These are phyloP conservation scores for Termitomyces sp. DNA, from an alignment of 768 basidiomycete species.

Conservation along the genomic window DNA sequence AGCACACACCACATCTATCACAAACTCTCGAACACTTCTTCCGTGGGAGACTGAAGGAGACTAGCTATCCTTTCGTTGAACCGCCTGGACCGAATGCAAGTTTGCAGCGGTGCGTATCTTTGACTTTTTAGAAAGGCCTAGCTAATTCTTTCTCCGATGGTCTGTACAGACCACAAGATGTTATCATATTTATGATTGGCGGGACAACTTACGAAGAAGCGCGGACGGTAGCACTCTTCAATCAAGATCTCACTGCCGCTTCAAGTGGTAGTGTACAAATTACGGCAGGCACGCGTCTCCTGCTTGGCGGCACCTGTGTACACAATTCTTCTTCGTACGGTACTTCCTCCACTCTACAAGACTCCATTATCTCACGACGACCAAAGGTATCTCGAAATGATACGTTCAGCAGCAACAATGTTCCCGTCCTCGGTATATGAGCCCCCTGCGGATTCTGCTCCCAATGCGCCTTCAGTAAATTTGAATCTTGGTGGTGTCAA, in stretches of 20 bases:
- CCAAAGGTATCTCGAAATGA: constrained; percentile 82
- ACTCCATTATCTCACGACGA: constrained; percentile 7
- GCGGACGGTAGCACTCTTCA: constrained; percentile 75
- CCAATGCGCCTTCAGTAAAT: constrained; percentile 76
- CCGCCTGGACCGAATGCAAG: constrained; percentile 57
- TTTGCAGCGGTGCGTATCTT: constrained; percentile 54
- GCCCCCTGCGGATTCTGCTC: constrained; percentile 68
- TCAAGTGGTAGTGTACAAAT: constrained; percentile 41
- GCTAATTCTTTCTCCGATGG: neutral
- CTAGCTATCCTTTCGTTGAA: constrained; percentile 85
- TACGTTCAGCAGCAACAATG: constrained; percentile 60
- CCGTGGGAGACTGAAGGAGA: constrained; percentile 80
- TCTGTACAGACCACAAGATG: constrained; percentile 75
- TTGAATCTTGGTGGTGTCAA: constrained; percentile 91
- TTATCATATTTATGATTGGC: constrained; percentile 95
- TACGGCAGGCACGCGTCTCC: constrained; percentile 63
- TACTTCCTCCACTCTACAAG: neutral
- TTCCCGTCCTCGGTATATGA: constrained; percentile 67
- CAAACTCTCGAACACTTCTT: constrained; percentile 89
- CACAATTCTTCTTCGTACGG: constrained; percentile 89
- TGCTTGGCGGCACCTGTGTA: constrained; percentile 92
- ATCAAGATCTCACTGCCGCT: constrained; percentile 63
- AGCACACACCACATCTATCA: constrained; percentile 89
- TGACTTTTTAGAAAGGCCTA: neutral
- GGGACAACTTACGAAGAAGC: constrained; percentile 97